Evolutionary conservation across 257 asterid species (phyloP), one percentile per base, ranked within the genome.

Genomic region (Linaria vulgaris): DNA sequence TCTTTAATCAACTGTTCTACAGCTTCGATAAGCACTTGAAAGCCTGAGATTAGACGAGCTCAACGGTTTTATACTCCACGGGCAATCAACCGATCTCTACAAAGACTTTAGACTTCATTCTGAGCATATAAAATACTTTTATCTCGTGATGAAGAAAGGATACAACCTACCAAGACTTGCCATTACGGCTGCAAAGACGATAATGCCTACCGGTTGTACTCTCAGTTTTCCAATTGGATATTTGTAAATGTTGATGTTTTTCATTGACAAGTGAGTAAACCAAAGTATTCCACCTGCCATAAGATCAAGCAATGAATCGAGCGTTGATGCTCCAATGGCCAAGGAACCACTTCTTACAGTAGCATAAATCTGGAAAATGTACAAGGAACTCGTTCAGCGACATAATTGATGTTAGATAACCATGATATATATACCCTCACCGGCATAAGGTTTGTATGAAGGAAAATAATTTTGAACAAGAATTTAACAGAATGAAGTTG

Each of bases 191-290:
- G 91, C 87, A 45, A 88, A 88, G 64, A 88, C 74, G 77, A 85
- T 77, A 55, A 88, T 88, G 48, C 94, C 91, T 0, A 85, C 94
- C 0, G 94, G 96, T n/a, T 85, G 94, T 60, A 85, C 78, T 64
- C 91, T 74, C 38, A 85, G 50, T 25, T 88, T 88, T 1, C 94
- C 96, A 4, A 88, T 85, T 0, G 94, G 96, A 52, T 85, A 88
- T 43, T 85, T 80, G 76, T 88, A 88, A 4, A 83, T 85, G 67
- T 88, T 88, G 22, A 85, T 79, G 68, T 39, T 81, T 22, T 88
- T 88, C 96, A 88, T 88, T 0, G 94, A 81, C 74, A 83, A 34
- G 56, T 85, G 94, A 0, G 94, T 81, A 48, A 80, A 81, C 87
- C 85, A 85, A 9, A 88, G 79, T 48, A 88, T 88, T 1, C 84